Conservation (phyloP, 106 monocot species). For the Vanilla planifolia region DNA sequence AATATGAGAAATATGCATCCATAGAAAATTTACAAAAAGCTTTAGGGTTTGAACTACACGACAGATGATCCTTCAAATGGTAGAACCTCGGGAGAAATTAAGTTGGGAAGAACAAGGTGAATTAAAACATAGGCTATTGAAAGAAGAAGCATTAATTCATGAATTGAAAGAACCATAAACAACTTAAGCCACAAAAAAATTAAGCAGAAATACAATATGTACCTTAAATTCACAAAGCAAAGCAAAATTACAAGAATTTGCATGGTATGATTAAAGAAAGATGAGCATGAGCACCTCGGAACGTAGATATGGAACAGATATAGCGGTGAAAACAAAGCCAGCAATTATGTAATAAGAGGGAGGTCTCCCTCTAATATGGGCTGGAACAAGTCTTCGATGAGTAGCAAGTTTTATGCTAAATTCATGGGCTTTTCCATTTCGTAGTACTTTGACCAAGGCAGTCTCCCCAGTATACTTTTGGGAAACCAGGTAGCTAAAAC, state of each 20-base stretch:
- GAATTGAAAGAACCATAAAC: background rate
- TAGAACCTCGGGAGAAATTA: no score
- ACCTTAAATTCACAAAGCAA: background rate
- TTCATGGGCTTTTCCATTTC: constrained; percentile 51
- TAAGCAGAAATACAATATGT: background rate
- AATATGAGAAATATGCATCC: no score
- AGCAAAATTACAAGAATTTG: no score
- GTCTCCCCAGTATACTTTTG: constrained; percentile 94
- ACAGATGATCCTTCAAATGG: no score
- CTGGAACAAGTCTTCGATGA: constrained; percentile 75
- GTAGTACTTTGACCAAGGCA: constrained; percentile 68
- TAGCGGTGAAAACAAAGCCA: constrained; percentile 86
- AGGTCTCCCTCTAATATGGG: constrained; percentile 82
- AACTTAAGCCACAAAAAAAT: background rate
- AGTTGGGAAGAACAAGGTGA: no score
- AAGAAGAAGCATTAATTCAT: background rate
- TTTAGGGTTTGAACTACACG: no score
- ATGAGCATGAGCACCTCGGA: constrained; percentile 61
- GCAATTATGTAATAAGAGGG: constrained; percentile 98
- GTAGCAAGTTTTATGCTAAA: constrained; percentile 64
- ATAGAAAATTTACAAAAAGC: no score
- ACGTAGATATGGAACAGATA: constrained; percentile 97
- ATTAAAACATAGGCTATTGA: background rate
- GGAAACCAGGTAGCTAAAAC: constrained; percentile 97
- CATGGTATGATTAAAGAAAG: background rate